These are phyloP conservation scores for Sphaerobolus stellatus DNA, from an alignment of 1,284 basidiomycete genomes.

Conservation along the genomic window DNA sequence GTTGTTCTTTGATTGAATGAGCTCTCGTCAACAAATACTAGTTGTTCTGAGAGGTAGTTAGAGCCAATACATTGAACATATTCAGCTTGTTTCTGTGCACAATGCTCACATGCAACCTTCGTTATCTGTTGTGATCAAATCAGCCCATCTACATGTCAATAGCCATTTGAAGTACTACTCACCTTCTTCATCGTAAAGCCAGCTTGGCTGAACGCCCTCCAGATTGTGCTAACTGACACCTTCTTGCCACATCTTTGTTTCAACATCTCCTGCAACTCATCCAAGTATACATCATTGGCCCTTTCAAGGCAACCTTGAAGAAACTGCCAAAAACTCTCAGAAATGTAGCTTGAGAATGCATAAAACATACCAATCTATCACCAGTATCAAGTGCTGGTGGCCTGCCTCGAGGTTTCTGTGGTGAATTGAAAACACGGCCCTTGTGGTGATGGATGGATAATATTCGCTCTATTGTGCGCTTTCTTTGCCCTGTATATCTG, in stretches of 20 bases:
- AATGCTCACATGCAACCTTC: background rate
- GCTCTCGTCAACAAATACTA: background rate
- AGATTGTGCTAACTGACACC: background rate
- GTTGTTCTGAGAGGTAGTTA: background rate
- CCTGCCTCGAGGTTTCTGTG: no score
- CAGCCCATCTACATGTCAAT: background rate
- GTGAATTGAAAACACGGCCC: no score
- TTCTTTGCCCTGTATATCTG: no score
- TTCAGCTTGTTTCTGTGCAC: background rate
- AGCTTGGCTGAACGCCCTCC: background rate
- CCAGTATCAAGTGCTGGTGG: no score
- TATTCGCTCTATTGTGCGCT: no score
- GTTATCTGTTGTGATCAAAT: background rate
- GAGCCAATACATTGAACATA: background rate
- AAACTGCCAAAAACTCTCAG: background rate
- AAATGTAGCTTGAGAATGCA: no score
- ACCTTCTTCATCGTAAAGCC: constrained; percentile 8
- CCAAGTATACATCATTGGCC: background rate
- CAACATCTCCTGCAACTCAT: constrained; percentile 1
- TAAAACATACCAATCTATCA: no score
- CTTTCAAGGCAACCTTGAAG: background rate
- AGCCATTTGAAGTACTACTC: background rate
- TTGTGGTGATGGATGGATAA: no score
- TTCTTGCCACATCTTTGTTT: background rate
- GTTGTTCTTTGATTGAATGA: background rate